Evolutionary conservation across 1,139 yeast species (phyloP).

Genomic region (Kodamaea anthophila): DNA sequence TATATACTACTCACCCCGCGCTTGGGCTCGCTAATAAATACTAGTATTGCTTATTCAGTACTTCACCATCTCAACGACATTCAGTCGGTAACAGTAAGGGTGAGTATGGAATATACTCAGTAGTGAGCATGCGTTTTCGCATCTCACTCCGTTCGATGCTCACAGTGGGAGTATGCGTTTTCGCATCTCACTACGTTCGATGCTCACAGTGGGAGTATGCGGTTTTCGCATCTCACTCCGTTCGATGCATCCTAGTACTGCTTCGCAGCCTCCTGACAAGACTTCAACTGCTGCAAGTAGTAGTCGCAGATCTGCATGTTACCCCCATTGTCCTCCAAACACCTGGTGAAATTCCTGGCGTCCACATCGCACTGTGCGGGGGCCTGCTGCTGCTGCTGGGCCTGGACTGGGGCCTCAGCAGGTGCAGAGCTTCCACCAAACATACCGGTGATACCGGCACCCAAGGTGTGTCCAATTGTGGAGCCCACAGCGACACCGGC

Average conservation of each 20-base stretch:
- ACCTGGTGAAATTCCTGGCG: constrained; percentile 91
- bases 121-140: no score
- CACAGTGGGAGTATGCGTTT: no score
- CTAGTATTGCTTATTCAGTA: no score
- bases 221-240: no score
- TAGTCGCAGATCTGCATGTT: constrained; percentile 96
- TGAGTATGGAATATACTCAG: no score
- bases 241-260: constrained; percentile 54
- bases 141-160: no score
- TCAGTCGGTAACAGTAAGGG: no score
- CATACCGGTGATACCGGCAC: constrained; percentile 86
- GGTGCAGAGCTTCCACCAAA: constrained; percentile 66
- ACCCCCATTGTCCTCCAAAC: constrained; percentile 88
- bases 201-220: no score
- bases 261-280: constrained; percentile 92
- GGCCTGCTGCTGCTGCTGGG: constrained; percentile 25
- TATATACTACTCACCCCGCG: no score
- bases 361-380: constrained; percentile 74
- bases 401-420: constrained; percentile 42
- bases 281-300: constrained; percentile 93
- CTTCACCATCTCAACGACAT: no score
- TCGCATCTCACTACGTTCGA: no score
- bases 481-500: constrained; percentile 99
- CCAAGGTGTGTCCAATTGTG: constrained; percentile 91
- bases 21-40: no score